phyloP scores from a whole-genome alignment of 371 early-diverging fungal genomes.

The Actinomortierella wolfii region DNA sequence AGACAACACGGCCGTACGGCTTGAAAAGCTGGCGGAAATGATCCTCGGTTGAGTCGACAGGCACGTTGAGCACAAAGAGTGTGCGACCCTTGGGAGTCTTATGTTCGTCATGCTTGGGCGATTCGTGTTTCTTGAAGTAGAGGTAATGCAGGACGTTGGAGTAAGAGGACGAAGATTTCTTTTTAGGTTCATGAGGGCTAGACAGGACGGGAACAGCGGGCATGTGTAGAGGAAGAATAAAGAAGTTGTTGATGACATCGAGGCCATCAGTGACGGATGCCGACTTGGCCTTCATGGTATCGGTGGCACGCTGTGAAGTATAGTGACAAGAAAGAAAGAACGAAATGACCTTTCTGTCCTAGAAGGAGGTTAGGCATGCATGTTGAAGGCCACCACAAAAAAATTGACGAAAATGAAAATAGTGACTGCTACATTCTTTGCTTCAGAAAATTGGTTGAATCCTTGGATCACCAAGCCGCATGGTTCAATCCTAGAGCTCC shows the following conservation, averaged over 20 bases:
- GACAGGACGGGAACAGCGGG: constrained; percentile 15
- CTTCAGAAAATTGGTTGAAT: too few relatives aligned
- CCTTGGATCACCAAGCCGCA: too few relatives aligned
- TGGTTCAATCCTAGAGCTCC: too few relatives aligned
- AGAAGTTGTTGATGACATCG: constrained; percentile 38
- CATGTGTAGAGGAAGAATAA: constrained; percentile 38
- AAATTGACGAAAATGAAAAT: too few relatives aligned
- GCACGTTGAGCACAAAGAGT: constrained; percentile 82
- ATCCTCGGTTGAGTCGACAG: constrained; percentile 75
- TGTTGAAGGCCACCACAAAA: too few relatives aligned
- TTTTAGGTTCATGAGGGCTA: constrained; percentile 6
- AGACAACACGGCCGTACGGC: constrained; percentile 64
- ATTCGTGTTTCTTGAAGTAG: constrained; percentile 76
- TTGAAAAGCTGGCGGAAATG: constrained; percentile 80
- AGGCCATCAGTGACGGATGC: not conserved
- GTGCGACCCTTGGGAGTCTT: constrained; percentile 69
- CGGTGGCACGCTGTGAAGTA: too few relatives aligned
- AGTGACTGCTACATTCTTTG: too few relatives aligned
- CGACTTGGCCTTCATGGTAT: too few relatives aligned
- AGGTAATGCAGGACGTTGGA: constrained; percentile 63
- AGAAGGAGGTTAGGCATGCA: too few relatives aligned
- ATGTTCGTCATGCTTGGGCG: constrained; percentile 51
- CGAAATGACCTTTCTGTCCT: too few relatives aligned
- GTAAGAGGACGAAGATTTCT: constrained; percentile 17
- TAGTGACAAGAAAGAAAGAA: too few relatives aligned